A percentile compares a stretch with the other conserved stretches of the same genome.
Evolutionary conservation across 1,284 basidiomycete species (phyloP).

Genomic region (Thelephora terrestris): DNA sequence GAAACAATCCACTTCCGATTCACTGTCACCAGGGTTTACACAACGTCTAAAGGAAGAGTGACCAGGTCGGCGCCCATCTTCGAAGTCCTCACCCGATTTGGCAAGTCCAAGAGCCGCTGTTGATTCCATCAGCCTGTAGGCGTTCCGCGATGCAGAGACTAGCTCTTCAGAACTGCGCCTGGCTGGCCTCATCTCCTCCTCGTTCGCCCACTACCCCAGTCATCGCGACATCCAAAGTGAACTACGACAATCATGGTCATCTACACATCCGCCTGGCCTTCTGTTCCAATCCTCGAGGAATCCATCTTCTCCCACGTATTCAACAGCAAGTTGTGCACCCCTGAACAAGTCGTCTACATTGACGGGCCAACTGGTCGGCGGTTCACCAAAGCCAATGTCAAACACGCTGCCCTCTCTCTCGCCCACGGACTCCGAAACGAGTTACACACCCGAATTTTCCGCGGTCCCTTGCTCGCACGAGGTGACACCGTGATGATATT

Average conservation of each 20-base stretch:
- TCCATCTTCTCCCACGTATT: conserved; percentile 22
- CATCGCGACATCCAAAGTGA: not conserved
- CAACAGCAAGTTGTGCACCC: conserved; percentile 8
- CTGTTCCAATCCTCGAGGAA: conserved; percentile 15
- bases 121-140: no score
- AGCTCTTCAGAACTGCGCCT: no score
- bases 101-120: no score
- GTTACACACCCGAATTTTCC: conserved; percentile 16
- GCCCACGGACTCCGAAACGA: conserved; percentile 38
- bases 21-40: no score
- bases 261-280: conserved; percentile 18
- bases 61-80: no score
- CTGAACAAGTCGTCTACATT: conserved; percentile 42
- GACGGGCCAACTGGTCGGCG: conserved; percentile 51
- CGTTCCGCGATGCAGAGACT: no score
- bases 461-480: conserved; percentile 16
- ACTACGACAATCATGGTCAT: conserved; percentile 11
- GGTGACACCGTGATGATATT: conserved; percentile 33
- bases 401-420: conserved; percentile 44
- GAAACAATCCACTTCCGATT: no score
- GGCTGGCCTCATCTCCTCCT: no score
- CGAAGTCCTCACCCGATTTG: no score
- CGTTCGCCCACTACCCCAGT: no score
- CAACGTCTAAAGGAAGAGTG: no score
- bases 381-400: conserved; percentile 46